phyloP scores from a whole-genome alignment of 1,284 basidiomycete genomes.

The Cutaneotrichosporon arboriforme region DNA sequence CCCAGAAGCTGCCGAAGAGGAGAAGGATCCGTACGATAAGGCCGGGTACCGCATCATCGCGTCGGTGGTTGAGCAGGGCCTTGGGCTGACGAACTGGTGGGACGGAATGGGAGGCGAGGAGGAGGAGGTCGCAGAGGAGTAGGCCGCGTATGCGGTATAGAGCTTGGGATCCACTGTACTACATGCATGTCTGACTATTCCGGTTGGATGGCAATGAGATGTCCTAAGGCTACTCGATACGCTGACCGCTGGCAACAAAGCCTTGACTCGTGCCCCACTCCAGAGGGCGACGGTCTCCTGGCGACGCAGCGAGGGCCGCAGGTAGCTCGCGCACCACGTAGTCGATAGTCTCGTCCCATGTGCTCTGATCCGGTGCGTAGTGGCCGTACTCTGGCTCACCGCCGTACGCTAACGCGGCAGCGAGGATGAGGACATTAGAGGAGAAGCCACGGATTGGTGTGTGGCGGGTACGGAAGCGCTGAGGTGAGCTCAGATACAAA shows the following conservation, averaged over 20 bases:
- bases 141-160: neutral
- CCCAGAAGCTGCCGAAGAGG: constrained; percentile 6
- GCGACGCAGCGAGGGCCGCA: constrained; percentile 16
- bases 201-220: neutral
- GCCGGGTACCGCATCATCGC: constrained; percentile 46
- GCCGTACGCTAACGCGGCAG: constrained; percentile 58
- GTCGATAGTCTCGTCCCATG: constrained; percentile 28
- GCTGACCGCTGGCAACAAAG: constrained; percentile 7
- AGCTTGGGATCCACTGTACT: neutral
- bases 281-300: neutral
- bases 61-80: constrained; percentile 81
- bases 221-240: constrained; percentile 2
- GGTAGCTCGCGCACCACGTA: constrained; percentile 35
- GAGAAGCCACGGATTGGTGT: constrained; percentile 77
- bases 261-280: constrained; percentile 11
- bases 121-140: constrained; percentile 7
- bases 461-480: constrained; percentile 67
- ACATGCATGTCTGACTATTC: constrained; percentile 1
- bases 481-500: constrained; percentile 55
- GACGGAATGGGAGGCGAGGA: constrained; percentile 33
- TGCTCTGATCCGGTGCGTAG: constrained; percentile 52
- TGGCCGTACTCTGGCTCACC: constrained; percentile 52
- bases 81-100: constrained; percentile 62
- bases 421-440: constrained; percentile 69
- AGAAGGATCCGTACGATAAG: constrained; percentile 11